Evolutionary conservation across 805 yeast genomes (phyloP), one percentile per base, ranked within the genome.

Genomic region (Pichia pseudocactophila): DNA sequence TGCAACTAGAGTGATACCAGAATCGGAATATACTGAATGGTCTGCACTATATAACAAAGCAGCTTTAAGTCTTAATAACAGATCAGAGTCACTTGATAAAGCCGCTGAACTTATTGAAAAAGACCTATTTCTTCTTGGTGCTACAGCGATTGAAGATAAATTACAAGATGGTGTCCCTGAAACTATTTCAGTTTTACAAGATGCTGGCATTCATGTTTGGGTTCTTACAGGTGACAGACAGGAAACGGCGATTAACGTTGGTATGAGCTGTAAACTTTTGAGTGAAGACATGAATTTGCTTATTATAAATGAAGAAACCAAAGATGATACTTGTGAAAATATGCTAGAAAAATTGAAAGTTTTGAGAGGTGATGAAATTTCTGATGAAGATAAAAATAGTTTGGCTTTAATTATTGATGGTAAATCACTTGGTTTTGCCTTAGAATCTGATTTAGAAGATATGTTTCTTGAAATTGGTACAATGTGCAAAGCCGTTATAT

Each of bases 81-180:
- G 99, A 61, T 64, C 80, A 20, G 78, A 78, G 22, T 79, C 78
- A 55, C 67, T 94, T 42, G 97, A 89, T 56, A 84, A 74, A 8
- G 95, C 83, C 11, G 97, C 98, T 0, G 96, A 90, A 55, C 52
- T 78, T 42, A 88, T 92, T 48, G 99, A 92, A 61, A 73, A 68
- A 30, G 82, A 84, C 47, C 65, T 92, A 50, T 80, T 80, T 47
- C 64, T 92, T 32, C 66, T 92, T 15, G 99, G 99, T 32, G 97
- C 97, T 2, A 94, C 98, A 30, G 99, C 98, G 1, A 92, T 92
- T 58, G 99, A 92, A 61, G 99, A 92, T 61, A 90, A 92, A 58
- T 68, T 92, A 37, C 99, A 92, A 65, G 97, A 90, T 44, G 98
- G 97, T 33, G 99, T 92, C 17, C 97, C 99, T 2, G 98, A 92